Evolutionary conservation across 345 rosid species (phyloP).

Genomic region (Hypericum perforatum): DNA sequence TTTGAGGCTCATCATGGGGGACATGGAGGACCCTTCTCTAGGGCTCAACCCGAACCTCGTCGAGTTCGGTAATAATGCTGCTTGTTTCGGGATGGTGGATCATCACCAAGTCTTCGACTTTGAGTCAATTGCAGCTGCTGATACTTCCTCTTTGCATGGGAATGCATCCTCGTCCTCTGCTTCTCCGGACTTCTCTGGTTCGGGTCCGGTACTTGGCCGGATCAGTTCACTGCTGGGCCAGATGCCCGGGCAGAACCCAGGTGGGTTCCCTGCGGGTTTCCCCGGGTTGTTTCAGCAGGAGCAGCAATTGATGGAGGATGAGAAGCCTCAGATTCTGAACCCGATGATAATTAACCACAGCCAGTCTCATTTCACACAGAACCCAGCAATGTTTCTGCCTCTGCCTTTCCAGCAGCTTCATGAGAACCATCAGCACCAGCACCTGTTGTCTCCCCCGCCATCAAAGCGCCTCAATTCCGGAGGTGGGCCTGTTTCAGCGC

Average conservation of each 20-base stretch:
- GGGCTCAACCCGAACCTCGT: constrained; percentile 24
- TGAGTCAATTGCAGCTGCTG: constrained; percentile 18
- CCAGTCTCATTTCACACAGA: constrained; percentile 38
- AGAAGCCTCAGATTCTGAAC: constrained; percentile 43
- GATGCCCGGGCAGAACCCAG: constrained; percentile 14
- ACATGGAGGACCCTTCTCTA: constrained; percentile 47
- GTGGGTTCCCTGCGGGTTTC: constrained; percentile 13
- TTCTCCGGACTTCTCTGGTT: constrained; percentile 4
- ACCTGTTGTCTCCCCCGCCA: constrained; percentile 21
- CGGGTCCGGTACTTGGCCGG: constrained; percentile 1
- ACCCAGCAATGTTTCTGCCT: constrained; percentile 39
- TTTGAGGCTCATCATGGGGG: constrained; percentile 62
- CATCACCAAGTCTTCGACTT: constrained; percentile 36
- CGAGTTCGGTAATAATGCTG: neutral
- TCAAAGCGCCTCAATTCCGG: constrained; percentile 35
- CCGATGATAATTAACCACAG: constrained; percentile 37
- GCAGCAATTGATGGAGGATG: constrained; percentile 19
- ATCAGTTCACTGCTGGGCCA: constrained; percentile 16
- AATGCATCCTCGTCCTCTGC: constrained; percentile 22
- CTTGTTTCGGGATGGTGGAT: constrained; percentile 57
- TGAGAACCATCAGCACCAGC: constrained; percentile 22
- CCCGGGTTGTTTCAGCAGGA: constrained; percentile 23
- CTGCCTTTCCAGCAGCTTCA: constrained; percentile 26
- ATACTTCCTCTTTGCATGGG: constrained; percentile 16
- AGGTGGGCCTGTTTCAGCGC: constrained; percentile 22